Base-by-base conservation (phyloP, 441 rosid genomes). In the Raphanus hybrid region DNA sequence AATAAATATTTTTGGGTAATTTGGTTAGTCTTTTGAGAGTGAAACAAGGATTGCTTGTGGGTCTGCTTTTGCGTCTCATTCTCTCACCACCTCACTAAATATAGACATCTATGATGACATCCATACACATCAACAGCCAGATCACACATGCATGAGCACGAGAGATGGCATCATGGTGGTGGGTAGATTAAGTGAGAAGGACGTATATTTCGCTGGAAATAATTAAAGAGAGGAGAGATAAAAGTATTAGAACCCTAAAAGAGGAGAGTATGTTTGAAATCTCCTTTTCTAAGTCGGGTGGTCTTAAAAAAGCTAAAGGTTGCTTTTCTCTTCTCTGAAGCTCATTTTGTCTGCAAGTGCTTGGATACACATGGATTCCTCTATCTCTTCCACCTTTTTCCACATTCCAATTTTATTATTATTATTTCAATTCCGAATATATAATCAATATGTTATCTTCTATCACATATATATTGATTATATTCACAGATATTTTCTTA, bases 301-400 rank as follows among this genome's bases (percentile, higher is more conserved):
- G 83, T 80, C 80, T 60, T 70, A 39, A 71, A 76, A 91, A 92
- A 87, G 92, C 92, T 76, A 86, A 81, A 86, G 68, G 81, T 87
- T 88, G 87, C 90, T 89, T 89, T 92, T 86, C 89, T 79, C 74
- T 52, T 86, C 84, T 89, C 97, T 26, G 94, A 89, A 83, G 74
- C 86, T 85, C 85, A 64, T 80, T 88, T 92, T 92, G 96, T 92
- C 96, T 81, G 70, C 63, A 80, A 79, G 89, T 83, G 91, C 87
- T 90, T 89, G 97, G 97, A 85, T 71, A 84, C 77, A 83, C 85
- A 73, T 86, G 89, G 96, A 89, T 90, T 92, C 96, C 87, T 80
- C 85, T 67, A 61, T 63, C 80, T 79, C 70, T 64, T 48, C 60
- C 52, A 66, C 63, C 75, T 60, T 68, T 80, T 73, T 45, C 73